These are phyloP conservation scores for Straminergon stramineum DNA, from an alignment of 225 moss, liverwort and hornwort species.

Conservation along the genomic window DNA sequence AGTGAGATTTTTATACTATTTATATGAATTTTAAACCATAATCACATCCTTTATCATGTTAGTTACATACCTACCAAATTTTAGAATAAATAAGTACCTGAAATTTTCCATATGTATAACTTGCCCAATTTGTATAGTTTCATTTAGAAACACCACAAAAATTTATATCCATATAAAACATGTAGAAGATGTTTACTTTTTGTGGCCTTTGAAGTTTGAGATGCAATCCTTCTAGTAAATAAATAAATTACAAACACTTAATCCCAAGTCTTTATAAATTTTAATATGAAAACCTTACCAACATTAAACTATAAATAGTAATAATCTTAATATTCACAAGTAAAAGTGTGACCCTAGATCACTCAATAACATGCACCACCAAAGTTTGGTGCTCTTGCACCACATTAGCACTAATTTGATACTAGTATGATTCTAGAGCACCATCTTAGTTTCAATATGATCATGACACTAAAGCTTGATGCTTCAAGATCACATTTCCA, in stretches of 20 bases:
- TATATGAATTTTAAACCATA: background rate
- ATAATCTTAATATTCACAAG: background rate
- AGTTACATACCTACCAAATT: background rate
- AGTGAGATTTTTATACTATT: background rate
- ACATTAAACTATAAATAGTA: background rate
- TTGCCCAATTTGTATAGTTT: background rate
- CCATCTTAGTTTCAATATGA: background rate
- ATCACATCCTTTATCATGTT: background rate
- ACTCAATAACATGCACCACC: too few relatives aligned
- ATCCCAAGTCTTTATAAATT: background rate
- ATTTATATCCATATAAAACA: background rate
- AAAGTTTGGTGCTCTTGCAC: background rate
- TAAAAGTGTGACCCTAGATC: background rate
- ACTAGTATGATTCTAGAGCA: background rate
- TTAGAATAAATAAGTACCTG: background rate
- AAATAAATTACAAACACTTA: background rate
- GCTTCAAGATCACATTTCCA: background rate
- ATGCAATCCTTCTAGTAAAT: background rate
- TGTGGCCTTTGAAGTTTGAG: background rate
- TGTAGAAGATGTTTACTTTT: background rate
- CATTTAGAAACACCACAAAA: background rate
- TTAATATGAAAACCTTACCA: background rate
- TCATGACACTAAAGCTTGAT: too few relatives aligned
- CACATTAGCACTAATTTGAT: background rate
- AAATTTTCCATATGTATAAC: fast-evolving